phyloP scores from a whole-genome alignment of 2,329 filamentous ascomycete species.

The Endocalyx cinctus region DNA sequence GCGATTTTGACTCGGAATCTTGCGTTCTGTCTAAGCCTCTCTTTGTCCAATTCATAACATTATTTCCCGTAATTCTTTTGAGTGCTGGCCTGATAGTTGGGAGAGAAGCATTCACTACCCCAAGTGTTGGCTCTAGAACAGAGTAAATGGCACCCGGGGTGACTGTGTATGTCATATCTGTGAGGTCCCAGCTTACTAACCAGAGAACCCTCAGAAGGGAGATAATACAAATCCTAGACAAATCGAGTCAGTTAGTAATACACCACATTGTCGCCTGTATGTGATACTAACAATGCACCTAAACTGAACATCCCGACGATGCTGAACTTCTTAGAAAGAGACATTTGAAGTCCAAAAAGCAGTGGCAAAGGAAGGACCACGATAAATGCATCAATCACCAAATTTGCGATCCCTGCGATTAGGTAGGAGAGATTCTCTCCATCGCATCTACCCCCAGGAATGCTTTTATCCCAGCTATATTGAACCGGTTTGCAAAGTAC shows the following conservation, averaged over 20 bases:
- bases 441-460: constrained; percentile 5
- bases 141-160: constrained; percentile 2
- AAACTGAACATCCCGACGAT: constrained; percentile 14
- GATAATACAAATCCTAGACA: constrained; percentile 4
- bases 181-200: constrained; percentile 3
- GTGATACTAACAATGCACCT: constrained; percentile 9
- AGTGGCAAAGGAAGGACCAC: constrained; percentile 11
- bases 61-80: too few species aligned
- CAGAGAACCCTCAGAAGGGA: constrained; percentile 1
- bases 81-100: constrained; percentile 10
- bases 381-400: constrained; percentile 10
- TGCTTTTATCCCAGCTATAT: constrained; percentile 14
- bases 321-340: constrained; percentile 4
- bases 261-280: too few species aligned
- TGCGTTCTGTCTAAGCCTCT: too few species aligned
- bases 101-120: constrained; percentile 11
- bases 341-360: constrained; percentile 7
- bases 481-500: constrained; percentile 7
- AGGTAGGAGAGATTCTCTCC: constrained; percentile 2
- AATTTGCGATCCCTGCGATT: constrained; percentile 7
- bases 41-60: too few species aligned
- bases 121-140: constrained; percentile 10
- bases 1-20: too few species aligned
- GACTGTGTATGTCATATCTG: constrained; percentile 4
- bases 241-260: too few species aligned